Evolutionary conservation across 345 rosid species (phyloP), one percentile per base, ranked within the genome.

Genomic region (Citrus sinensis): DNA sequence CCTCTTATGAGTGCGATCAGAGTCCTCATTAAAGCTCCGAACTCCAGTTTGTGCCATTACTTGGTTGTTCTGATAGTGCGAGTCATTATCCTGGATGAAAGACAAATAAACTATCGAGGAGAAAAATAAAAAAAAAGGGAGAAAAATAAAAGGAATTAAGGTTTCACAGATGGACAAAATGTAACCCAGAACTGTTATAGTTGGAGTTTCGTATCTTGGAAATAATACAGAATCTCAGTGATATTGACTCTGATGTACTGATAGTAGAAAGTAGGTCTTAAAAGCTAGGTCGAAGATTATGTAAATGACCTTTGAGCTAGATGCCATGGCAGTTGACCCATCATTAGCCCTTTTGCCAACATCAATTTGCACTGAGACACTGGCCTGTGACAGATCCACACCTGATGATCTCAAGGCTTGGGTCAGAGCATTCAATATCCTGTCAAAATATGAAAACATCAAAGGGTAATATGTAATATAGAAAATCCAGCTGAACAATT

Each of bases 301-400:
- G 17, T 30, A 37, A 72, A 66, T 30, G 62, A 93, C 98, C 95
- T 89, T 85, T 37, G 88, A 87, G 74, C 80, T 34, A 35, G 87
- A 84, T 39, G 84, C 86, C 68, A 61, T 35, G 61, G 77, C 40
- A 35, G 79, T 32, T 55, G 58, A 71, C 49, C 81, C 85, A 58
- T 27, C 67, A 70, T 77, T 86, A 75, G 62, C 74, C 35, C 39
- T 86, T 85, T 87, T 93, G 64, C 87, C 80, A 39, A 92, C 90
- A 82, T 86, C 90, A 80, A 93, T 81, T 78, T 90, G 86, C 80
- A 93, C 97, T 20, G 91, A 85, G 79, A 93, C 85, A 81, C 65
- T 84, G 54, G 97, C 82, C 80, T 85, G 90, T 35, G 93, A 84
- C 80, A 92, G 63, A 75, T 94, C 89, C 83, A 94, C 93, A 61